Conservation (phyloP, 225 moss, liverwort and hornwort species). For the Pseudoscleropodium purum region DNA sequence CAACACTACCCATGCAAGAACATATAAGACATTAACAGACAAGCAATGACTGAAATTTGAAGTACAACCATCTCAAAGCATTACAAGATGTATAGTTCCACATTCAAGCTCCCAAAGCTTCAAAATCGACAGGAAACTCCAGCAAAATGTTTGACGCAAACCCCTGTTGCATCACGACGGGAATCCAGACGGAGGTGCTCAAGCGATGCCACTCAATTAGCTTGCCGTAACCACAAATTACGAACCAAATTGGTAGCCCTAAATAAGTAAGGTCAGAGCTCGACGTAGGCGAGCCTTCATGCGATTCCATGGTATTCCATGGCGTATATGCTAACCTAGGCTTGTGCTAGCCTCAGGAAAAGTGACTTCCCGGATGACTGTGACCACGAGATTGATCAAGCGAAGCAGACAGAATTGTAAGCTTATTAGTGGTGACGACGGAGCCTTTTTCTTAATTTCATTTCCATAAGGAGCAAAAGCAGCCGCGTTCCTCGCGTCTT, state of each 20-base stretch:
- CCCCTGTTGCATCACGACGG: not conserved
- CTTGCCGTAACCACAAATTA: not conserved
- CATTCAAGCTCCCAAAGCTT: not conserved
- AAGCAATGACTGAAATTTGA: not conserved
- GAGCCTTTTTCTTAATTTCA: not conserved
- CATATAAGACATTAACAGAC: not conserved
- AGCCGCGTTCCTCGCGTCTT: not conserved
- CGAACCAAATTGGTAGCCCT: not conserved
- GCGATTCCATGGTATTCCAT: not conserved
- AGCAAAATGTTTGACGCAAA: not conserved
- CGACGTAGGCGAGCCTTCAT: not conserved
- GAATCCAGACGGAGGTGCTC: not conserved
- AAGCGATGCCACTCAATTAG: not conserved
- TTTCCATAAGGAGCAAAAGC: not conserved
- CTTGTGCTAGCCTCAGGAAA: not conserved
- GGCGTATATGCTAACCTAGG: not conserved
- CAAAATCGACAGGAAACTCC: not conserved
- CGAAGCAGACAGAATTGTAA: not conserved
- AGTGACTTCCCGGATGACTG: not conserved
- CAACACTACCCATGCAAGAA: not conserved
- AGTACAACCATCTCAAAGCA: not conserved
- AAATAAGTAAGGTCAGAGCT: not conserved
- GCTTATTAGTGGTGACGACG: not conserved
- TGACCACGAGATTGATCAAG: slow-evolving; percentile 12
- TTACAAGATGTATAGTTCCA: not conserved